These are phyloP conservation scores for Pichia thaimueangensis DNA, from an alignment of 805 yeast genomes.

Conservation along the genomic window DNA sequence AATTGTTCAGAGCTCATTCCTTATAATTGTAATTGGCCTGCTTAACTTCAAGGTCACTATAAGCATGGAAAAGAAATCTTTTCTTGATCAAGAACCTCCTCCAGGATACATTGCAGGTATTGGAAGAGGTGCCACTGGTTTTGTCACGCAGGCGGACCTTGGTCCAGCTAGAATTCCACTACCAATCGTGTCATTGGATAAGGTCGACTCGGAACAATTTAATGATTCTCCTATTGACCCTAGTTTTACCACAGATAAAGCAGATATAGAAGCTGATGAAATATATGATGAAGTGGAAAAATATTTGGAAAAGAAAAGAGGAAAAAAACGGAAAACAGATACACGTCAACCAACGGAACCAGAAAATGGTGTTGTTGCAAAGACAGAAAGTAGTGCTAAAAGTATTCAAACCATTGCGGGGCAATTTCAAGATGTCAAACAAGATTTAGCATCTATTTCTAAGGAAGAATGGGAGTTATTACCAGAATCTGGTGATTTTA, in stretches of 20 bases:
- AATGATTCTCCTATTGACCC: conserved; percentile 21
- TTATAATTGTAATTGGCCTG: not conserved
- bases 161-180: conserved; percentile 42
- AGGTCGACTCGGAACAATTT: conserved; percentile 18
- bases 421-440: conserved; percentile 67
- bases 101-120: conserved; percentile 86
- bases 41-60: too few species aligned
- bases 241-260: conserved; percentile 22
- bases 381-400: conserved; percentile 19
- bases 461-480: conserved; percentile 72
- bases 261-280: conserved; percentile 74
- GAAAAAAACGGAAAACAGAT: conserved; percentile 24
- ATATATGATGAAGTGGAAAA: conserved; percentile 64
- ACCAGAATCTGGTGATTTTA: conserved; percentile 87
- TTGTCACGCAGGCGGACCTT: conserved; percentile 76
- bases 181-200: conserved; percentile 24
- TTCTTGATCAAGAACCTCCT: conserved; percentile 82
- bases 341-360: conserved; percentile 1
- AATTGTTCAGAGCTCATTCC: not conserved
- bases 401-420: conserved; percentile 33
- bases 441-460: conserved; percentile 50
- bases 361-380: conserved; percentile 10
- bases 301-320: conserved; percentile 30
- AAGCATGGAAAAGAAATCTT: conserved; percentile 44
- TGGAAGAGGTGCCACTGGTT: conserved; percentile 94